Evolutionary conservation across 139 green algal genomes (phyloP).

Genomic region (Edaphochlamys debaryana): DNA sequence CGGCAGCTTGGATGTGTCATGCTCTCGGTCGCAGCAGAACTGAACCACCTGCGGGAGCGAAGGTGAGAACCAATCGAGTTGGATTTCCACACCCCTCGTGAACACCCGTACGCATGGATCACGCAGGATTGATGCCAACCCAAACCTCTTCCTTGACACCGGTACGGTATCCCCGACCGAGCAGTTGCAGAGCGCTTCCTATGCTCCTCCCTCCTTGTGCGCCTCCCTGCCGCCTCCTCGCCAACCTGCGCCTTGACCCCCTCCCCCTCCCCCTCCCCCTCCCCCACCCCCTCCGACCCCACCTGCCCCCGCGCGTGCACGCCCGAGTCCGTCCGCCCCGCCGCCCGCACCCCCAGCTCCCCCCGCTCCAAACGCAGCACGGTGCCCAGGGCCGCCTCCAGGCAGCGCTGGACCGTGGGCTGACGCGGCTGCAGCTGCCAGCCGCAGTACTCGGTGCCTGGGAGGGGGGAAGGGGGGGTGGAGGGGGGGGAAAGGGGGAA

Average conservation of each 20-base stretch:
- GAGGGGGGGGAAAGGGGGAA: too few species aligned
- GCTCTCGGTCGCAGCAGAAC: conserved; percentile 51
- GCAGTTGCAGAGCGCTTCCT: too few species aligned
- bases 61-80: not conserved
- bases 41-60: conserved; percentile 59
- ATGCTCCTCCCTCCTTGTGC: too few species aligned
- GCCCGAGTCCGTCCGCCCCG: conserved; percentile 83
- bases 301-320: conserved; percentile 88
- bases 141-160: too few species aligned
- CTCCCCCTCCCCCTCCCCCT: too few species aligned
- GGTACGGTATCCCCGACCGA: too few species aligned
- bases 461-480: too few species aligned
- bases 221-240: too few species aligned
- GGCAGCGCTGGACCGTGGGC: conserved; percentile 61
- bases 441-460: conserved; percentile 66
- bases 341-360: conserved; percentile 66
- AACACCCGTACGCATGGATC: too few species aligned
- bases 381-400: conserved; percentile 65
- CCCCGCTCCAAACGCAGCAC: conserved; percentile 54
- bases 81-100: too few species aligned
- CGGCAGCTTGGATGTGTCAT: conserved; percentile 38
- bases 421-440: conserved; percentile 67
- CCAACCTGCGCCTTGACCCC: too few species aligned
- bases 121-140: too few species aligned
- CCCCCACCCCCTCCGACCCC: not conserved